These are phyloP conservation scores for Boletus vermiculosoides DNA, from an alignment of 768 basidiomycete genomes.

Conservation along the genomic window DNA sequence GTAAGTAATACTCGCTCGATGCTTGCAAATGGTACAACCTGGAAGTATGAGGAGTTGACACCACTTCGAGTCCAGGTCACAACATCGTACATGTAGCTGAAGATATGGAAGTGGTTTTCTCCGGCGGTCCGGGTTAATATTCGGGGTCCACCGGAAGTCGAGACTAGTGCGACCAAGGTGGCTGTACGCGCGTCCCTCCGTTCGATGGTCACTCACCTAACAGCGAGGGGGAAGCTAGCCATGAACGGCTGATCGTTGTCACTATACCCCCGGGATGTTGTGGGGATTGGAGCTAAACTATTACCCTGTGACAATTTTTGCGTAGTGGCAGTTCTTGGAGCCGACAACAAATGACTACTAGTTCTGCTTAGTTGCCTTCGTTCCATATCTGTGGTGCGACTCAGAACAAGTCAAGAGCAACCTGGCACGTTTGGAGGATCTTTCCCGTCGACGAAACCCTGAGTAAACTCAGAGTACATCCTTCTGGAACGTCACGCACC, in stretches of 20 bases:
- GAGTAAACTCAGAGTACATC: slow-evolving; percentile 23
- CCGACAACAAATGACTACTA: not conserved
- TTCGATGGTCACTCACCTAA: not conserved
- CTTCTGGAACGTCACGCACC: slow-evolving; percentile 13
- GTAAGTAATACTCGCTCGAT: too few species aligned
- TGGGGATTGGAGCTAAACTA: not conserved
- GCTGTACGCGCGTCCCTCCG: not conserved
- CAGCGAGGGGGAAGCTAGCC: not conserved
- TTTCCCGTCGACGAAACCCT: slow-evolving; percentile 1
- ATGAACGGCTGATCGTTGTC: not conserved
- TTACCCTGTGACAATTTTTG: not conserved
- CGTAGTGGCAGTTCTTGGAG: not conserved
- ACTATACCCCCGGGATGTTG: not conserved
- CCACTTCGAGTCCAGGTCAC: too few species aligned
- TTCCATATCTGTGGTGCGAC: not conserved
- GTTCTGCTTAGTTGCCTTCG: not conserved
- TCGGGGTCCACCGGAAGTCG: too few species aligned
- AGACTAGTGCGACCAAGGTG: too few species aligned
- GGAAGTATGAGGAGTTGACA: too few species aligned
- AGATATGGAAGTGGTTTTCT: too few species aligned
- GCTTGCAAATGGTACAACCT: too few species aligned
- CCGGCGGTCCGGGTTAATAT: too few species aligned
- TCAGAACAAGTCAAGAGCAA: not conserved
- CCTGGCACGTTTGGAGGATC: not conserved
- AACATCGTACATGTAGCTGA: too few species aligned